Conservation (phyloP, 805 yeast genomes). For the Yarrowia osloensis region DNA sequence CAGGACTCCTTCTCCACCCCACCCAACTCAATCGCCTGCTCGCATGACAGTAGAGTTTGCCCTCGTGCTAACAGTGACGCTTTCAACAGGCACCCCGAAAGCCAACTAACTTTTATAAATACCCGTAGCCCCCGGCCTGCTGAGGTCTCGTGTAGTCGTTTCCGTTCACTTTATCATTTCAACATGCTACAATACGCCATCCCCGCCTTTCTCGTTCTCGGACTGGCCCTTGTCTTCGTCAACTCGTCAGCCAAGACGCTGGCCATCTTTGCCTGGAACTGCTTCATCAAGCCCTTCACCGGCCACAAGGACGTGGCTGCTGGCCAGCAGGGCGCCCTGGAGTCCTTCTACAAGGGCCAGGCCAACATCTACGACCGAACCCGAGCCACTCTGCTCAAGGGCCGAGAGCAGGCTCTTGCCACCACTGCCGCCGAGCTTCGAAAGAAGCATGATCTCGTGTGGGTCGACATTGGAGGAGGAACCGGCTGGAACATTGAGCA, state of each 20-base stretch:
- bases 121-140: not conserved
- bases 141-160: not conserved
- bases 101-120: slow-evolving; percentile 20
- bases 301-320: slow-evolving; percentile 37
- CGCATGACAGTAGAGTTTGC: slow-evolving; percentile 30
- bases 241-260: slow-evolving; percentile 33
- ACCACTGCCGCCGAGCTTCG: slow-evolving; percentile 60
- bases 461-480: slow-evolving; percentile 70
- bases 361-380: slow-evolving; percentile 77
- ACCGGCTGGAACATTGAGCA: slow-evolving; percentile 80
- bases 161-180: not conserved
- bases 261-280: slow-evolving; percentile 48
- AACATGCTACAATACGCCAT: slow-evolving; percentile 29
- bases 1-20: not conserved
- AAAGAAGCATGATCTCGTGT: slow-evolving; percentile 41
- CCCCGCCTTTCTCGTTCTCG: slow-evolving; percentile 32
- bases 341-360: slow-evolving; percentile 71
- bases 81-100: slow-evolving; percentile 5
- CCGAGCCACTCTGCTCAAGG: slow-evolving; percentile 64
- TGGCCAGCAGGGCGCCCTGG: slow-evolving; percentile 61
- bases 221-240: slow-evolving; percentile 30
- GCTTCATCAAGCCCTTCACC: slow-evolving; percentile 62
- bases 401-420: slow-evolving; percentile 63
- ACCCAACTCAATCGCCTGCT: slow-evolving; percentile 27
- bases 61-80: slow-evolving; percentile 26